Evolutionary conservation across 2,329 filamentous ascomycete species (phyloP).

Genomic region (Lachnum nothofagi): DNA sequence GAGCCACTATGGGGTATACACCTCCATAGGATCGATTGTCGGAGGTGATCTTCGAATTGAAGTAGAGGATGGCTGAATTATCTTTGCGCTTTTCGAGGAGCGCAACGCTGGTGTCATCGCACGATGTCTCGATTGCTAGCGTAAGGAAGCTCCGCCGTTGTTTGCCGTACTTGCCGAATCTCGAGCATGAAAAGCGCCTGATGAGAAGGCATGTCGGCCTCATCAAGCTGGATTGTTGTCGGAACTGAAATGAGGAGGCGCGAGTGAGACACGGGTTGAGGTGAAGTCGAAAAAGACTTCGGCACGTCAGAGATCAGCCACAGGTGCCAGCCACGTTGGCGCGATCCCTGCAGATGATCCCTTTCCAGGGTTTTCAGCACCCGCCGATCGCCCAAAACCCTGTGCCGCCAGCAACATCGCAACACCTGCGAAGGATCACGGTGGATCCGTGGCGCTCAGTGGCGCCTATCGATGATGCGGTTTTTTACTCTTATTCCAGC

Average conservation of each 20-base stretch:
- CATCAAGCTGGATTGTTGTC: constrained; percentile 26
- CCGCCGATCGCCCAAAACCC: no score
- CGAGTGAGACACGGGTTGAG: neutral
- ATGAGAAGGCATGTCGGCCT: constrained; percentile 24
- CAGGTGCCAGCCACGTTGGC: neutral
- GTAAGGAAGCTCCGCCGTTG: constrained; percentile 43
- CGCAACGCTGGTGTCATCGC: constrained; percentile 90
- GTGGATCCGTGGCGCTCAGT: no score
- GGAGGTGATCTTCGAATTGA: constrained; percentile 76
- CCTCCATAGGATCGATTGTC: constrained; percentile 71
- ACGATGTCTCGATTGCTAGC: constrained; percentile 77
- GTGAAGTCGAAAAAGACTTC: constrained; percentile 3
- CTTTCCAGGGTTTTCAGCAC: neutral
- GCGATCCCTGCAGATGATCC: neutral
- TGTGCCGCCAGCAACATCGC: no score
- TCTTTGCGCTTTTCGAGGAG: constrained; percentile 57
- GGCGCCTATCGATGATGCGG: no score
- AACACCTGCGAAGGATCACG: no score
- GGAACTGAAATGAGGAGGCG: neutral
- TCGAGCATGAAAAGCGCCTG: constrained; percentile 17
- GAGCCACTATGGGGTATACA: constrained; percentile 72
- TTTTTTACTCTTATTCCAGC: no score
- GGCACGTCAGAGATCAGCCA: neutral
- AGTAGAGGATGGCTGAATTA: constrained; percentile 56
- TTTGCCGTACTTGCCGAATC: neutral